Conservation (phyloP, 371 early-diverging fungal genomes). For the Umbelopsis sp. region DNA sequence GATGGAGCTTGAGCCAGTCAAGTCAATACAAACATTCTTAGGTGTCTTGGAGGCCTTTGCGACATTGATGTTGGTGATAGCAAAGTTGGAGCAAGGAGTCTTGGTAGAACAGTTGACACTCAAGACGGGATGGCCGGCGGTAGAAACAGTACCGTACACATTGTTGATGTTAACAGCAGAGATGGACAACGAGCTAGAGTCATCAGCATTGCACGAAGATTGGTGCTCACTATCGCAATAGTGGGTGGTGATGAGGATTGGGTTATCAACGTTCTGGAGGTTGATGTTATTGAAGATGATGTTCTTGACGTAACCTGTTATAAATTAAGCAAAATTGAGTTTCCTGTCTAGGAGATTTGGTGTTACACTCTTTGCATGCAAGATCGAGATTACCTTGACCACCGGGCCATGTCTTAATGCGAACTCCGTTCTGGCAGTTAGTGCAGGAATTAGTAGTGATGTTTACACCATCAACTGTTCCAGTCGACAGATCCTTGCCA, state of each 20-base stretch:
- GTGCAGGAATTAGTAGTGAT: conserved; percentile 30
- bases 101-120: conserved; percentile 34
- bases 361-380: background rate
- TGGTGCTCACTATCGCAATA: conserved; percentile 38
- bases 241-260: conserved; percentile 39
- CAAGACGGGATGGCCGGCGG: conserved; percentile 25
- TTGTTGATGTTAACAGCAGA: conserved; percentile 30
- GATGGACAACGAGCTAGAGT: conserved; percentile 30
- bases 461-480: conserved; percentile 29
- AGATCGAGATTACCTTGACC: conserved; percentile 27
- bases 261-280: conserved; percentile 32
- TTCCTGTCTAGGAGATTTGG: background rate
- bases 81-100: conserved; percentile 32
- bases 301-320: conserved; percentile 23
- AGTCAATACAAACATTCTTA: conserved; percentile 30
- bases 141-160: conserved; percentile 27
- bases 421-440: conserved; percentile 43
- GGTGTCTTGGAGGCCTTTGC: conserved; percentile 24
- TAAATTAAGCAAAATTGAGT: background rate
- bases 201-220: conserved; percentile 30
- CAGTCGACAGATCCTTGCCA: conserved; percentile 35
- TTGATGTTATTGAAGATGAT: conserved; percentile 30
- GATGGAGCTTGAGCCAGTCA: conserved; percentile 25
- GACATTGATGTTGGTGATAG: conserved; percentile 24
- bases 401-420: conserved; percentile 46